phyloP scores from a whole-genome alignment of 768 basidiomycete species.

The Lentinula lateritia region DNA sequence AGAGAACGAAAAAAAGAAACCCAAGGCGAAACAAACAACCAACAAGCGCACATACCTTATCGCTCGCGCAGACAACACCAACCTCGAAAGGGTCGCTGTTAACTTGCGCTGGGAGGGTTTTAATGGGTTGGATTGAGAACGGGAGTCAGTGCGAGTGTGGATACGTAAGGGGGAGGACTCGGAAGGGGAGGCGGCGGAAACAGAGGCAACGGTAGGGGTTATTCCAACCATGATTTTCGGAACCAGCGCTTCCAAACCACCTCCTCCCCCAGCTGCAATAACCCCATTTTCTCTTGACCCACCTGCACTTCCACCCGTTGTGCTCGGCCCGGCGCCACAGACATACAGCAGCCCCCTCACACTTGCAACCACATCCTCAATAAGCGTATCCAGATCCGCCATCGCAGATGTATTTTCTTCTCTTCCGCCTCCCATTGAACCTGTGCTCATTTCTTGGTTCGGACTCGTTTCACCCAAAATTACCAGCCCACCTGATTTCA shows the following conservation, averaged over 20 bases:
- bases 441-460: background rate
- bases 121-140: conserved; percentile 33
- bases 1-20: no score
- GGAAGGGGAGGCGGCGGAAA: no score
- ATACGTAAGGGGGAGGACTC: no score
- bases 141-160: conserved; percentile 27
- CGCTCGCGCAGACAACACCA: conserved; percentile 88
- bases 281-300: no score
- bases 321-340: no score
- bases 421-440: background rate
- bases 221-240: no score
- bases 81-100: conserved; percentile 82
- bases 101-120: conserved; percentile 83
- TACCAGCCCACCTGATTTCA: conserved; percentile 16
- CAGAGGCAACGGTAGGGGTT: background rate
- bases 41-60: conserved; percentile 53
- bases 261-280: no score
- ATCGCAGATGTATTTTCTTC: background rate
- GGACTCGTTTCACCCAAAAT: background rate
- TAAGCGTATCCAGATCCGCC: conserved; percentile 51
- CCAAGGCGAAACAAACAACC: no score
- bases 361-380: conserved; percentile 58
- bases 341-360: conserved; percentile 71
- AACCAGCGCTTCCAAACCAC: no score
- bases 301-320: no score